Base-by-base conservation (phyloP, 78 protist genomes). In the Dictyostelium purpureum region DNA sequence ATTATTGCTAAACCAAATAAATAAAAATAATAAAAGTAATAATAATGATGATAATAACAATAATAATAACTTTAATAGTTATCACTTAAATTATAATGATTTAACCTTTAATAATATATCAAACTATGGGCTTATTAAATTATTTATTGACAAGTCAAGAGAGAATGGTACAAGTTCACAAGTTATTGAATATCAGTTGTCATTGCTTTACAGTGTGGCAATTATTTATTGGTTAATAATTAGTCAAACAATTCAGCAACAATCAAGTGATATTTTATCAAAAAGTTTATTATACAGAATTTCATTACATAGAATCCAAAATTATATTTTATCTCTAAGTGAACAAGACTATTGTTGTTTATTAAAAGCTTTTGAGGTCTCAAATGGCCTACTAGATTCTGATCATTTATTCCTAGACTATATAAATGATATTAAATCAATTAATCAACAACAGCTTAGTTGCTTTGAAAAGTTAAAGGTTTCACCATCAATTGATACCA, bases 161-260 rank as follows among this genome's bases (percentile, higher is more conserved):
- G 71, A 63, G 38, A 21, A 63, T 33, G 71, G 71, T 2, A 63
- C 6, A 5, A 63, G 71, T 63, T 63, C 71, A 63, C 71, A 63
- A 63, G 71, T 63, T 0, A 63, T 63, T 63, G 71, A 63, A 63
- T 63, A 63, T 63, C 71, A 63, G 33, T 28, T 63, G 2, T 63
- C 71, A 11, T 18, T 63, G 5, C 6, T 63, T 28, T 63, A 12
- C 18, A 63, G 71, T 63, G 43, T 63, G 9, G 31, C 71, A 31
- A 63, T 63, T 31, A 28, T 63, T 18, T 63, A 63, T 63, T 63
- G 71, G 71, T 33, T 63, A 63, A 63, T 63, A 16, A 16, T 63
- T 1, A 12, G 9, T 12, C 6, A 28, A 16, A 42, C 26, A 63
- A 63, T 63, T 63, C 26, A 52, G 5, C 26, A 19, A 52, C 1